Evolutionary conservation across 2,329 filamentous ascomycete species (phyloP), one percentile per base, ranked within the genome.

Genomic region (Aspergillus viridinutans): DNA sequence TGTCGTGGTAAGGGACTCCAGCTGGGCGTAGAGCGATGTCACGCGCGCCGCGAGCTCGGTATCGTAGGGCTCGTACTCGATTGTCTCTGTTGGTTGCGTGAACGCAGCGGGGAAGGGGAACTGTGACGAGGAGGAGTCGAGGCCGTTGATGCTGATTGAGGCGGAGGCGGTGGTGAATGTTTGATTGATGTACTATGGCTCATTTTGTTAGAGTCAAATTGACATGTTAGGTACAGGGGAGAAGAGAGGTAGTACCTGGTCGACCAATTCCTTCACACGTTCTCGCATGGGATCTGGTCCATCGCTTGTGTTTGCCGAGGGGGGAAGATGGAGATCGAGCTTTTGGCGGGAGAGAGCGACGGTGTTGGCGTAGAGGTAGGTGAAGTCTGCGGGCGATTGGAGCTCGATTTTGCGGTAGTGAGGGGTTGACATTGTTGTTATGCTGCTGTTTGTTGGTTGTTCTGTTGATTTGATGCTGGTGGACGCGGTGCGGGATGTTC

Each of bases 351-450:
- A 78, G 57, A 76, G 69, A 3, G 71, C 68, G 55, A 74, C 63
- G 26, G 78, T 73, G 66, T 80, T 80, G 59, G 69, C 66, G 60
- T 78, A 76, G 50, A 81, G 77, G 58, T 79, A 80, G 53, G 74
- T 76, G 52, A 80, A 75, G 69, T 81, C 78, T 57, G 74, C 72
- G 54, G 78, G 70, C 48, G 78, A 77, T 66, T 81, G 78, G n/a
- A 81, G 74, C 58, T 80, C 78, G 65, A 81, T 75, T 65, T 79
- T 80, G 63, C 78, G 76, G 63, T 80, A 73, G 64, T 78, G 74
- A 38, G 32, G 32, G 47, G 71, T 64, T 58, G 67, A 65, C 65
- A 72, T 70, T 54, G 56, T 66, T 26, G 29, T 60, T 47, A 6
- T 42, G 10, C 7, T 10, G 28, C 25, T n/a, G 49, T 28, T 50